Base-by-base conservation (phyloP, 108 stramenopile species). In the Halocafeteria seosinensis region DNA sequence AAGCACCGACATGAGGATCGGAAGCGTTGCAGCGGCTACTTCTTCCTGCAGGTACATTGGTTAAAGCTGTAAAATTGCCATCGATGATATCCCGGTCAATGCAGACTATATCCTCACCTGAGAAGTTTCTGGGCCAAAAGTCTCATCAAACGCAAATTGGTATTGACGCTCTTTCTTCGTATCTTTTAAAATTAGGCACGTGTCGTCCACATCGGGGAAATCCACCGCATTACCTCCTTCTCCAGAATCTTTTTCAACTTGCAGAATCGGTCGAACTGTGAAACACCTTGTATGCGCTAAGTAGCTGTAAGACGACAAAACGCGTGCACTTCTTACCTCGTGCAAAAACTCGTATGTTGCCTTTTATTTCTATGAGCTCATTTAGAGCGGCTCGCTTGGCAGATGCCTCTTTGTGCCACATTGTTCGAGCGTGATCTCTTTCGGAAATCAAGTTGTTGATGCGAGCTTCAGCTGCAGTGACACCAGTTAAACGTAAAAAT, bases 11-110 rank as follows among this genome's bases (percentile, higher is more conserved):
- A 38, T 38, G 5, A 80, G 65, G 26, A 79, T 52, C 0, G 78
- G 77, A 13, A 50, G 35, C 42, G 80, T 75, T 9, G 62, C 73
- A 21, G 67, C 57, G 36, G 74, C 80, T 13, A 81, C 78, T 29
- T 71, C 62, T 23, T 30, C 55, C 64, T 81, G 80, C 0, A 51
- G 50, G 29, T 73, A 67, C 29, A n/a, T 47, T 17, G 42, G 42
- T 17, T 47, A n/a, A 47, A n/a, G n/a, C n/a, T n/a, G n/a, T n/a
- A n/a, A n/a, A n/a, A n/a, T n/a, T n/a, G n/a, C n/a, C n/a, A n/a
- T n/a, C n/a, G n/a, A n/a, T n/a, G n/a, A n/a, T n/a, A n/a, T n/a
- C n/a, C n/a, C n/a, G n/a, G n/a, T n/a, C n/a, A n/a, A n/a, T n/a
- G n/a, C n/a, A n/a, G n/a, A n/a, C n/a, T n/a, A n/a, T n/a, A n/a